Evolutionary conservation across 1,284 basidiomycete species (phyloP).

Genomic region (Heliocybe sulcata): DNA sequence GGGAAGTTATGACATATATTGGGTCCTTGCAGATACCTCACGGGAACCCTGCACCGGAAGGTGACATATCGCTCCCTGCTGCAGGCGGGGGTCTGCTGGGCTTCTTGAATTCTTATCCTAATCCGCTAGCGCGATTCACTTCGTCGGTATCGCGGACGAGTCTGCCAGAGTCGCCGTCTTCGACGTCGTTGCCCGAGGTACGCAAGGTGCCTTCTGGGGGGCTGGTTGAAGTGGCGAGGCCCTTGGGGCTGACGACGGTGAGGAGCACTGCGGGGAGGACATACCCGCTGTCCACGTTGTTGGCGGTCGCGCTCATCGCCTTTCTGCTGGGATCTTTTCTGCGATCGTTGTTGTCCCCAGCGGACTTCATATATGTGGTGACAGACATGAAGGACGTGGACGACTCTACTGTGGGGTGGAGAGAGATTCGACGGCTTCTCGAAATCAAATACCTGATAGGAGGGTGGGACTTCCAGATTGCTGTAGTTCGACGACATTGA

Average conservation of each 20-base stretch:
- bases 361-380: constrained; percentile 87
- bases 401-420: constrained; percentile 55
- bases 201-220: constrained; percentile 3
- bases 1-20: neutral
- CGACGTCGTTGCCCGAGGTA: constrained; percentile 2
- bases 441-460: constrained; percentile 74
- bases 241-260: constrained; percentile 7
- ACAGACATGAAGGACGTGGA: constrained; percentile 45
- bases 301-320: constrained; percentile 80
- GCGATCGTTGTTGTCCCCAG: constrained; percentile 79
- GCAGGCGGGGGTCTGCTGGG: constrained; percentile 26
- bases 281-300: constrained; percentile 52
- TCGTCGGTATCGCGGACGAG: constrained; percentile 15
- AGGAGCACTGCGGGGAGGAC: constrained; percentile 8
- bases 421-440: constrained; percentile 74
- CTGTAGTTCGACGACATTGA: constrained; percentile 67
- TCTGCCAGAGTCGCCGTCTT: constrained; percentile 4
- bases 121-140: constrained; percentile 31
- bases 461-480: constrained; percentile 79
- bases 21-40: constrained; percentile 1
- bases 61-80: neutral
- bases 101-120: constrained; percentile 40
- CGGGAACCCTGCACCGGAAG: neutral
- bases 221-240: neutral
- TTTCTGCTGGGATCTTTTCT: constrained; percentile 89